These are phyloP conservation scores for Saitoella complicata DNA, from an alignment of 805 yeast species.

Conservation along the genomic window DNA sequence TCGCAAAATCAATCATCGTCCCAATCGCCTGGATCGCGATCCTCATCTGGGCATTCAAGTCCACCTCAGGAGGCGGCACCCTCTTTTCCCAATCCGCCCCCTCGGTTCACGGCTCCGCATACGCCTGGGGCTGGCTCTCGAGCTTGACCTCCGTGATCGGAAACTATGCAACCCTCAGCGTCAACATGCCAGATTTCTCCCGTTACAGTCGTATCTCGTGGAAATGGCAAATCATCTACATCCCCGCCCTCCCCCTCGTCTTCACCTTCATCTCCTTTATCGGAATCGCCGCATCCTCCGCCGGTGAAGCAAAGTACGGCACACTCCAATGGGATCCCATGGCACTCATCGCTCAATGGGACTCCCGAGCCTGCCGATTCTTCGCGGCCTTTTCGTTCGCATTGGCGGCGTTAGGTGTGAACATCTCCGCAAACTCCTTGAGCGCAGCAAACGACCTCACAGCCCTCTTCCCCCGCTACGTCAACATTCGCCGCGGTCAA, in stretches of 20 bases:
- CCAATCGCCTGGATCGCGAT: constrained; percentile 77
- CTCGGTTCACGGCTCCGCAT: constrained; percentile 36
- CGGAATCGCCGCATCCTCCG: constrained; percentile 11
- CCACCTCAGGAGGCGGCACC: constrained; percentile 3
- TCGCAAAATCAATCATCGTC: constrained; percentile 59
- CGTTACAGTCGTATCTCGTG: constrained; percentile 25
- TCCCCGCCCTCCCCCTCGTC: constrained; percentile 6
- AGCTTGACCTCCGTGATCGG: constrained; percentile 38
- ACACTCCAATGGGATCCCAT: constrained; percentile 12
- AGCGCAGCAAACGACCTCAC: constrained; percentile 25
- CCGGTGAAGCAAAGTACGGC: constrained; percentile 11
- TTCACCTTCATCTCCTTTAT: constrained; percentile 7
- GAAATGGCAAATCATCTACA: constrained; percentile 5
- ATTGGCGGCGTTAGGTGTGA: constrained; percentile 58
- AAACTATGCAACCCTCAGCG: constrained; percentile 24
- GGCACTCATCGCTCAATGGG: constrained; percentile 7
- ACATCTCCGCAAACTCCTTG: constrained; percentile 35
- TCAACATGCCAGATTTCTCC: constrained; percentile 34
- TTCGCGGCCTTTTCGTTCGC: constrained; percentile 29
- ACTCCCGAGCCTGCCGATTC: constrained; percentile 12
- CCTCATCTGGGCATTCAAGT: constrained; percentile 53
- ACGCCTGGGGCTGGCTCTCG: constrained; percentile 54
- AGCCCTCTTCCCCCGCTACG: constrained; percentile 27
- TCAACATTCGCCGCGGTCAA: constrained; percentile 31
- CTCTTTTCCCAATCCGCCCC: constrained; percentile 16